Percentiles rank a stretch among this genome's conserved stretches.
Conservation (phyloP, 495 filamentous ascomycete genomes). For the Penicillium cataractarum region DNA sequence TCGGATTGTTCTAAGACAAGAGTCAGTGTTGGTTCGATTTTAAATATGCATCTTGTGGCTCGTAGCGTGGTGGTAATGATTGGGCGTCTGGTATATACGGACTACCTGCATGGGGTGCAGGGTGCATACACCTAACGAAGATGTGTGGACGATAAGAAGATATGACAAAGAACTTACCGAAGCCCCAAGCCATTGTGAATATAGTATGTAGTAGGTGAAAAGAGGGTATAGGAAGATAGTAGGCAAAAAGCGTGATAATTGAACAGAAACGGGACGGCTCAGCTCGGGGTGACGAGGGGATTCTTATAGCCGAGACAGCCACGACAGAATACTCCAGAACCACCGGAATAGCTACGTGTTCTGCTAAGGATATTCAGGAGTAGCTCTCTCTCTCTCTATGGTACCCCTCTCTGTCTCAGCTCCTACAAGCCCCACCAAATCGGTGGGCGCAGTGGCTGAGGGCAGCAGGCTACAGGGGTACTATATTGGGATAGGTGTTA, state of each 20-base stretch:
- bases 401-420: constrained; percentile 22
- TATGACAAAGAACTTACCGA: constrained; percentile 30
- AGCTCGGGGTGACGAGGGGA: constrained; percentile 9
- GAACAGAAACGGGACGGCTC: neutral
- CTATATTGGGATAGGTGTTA: constrained; percentile 19
- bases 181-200: constrained; percentile 44
- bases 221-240: constrained; percentile 10
- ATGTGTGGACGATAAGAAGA: neutral
- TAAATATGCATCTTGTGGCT: neutral
- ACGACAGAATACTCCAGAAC: constrained; percentile 25
- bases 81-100: neutral
- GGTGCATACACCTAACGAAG: neutral
- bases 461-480: constrained; percentile 5
- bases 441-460: constrained; percentile 21
- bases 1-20: constrained; percentile 46
- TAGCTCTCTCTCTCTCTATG: constrained; percentile 6
- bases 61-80: neutral
- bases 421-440: constrained; percentile 20
- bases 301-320: constrained; percentile 26
- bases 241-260: constrained; percentile 13
- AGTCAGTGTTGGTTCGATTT: constrained; percentile 12
- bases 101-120: neutral
- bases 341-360: constrained; percentile 24
- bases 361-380: constrained; percentile 9
- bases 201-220: constrained; percentile 14